phyloP scores from a whole-genome alignment of 2,329 filamentous ascomycete species.

The Hansfordia pulvinata region DNA sequence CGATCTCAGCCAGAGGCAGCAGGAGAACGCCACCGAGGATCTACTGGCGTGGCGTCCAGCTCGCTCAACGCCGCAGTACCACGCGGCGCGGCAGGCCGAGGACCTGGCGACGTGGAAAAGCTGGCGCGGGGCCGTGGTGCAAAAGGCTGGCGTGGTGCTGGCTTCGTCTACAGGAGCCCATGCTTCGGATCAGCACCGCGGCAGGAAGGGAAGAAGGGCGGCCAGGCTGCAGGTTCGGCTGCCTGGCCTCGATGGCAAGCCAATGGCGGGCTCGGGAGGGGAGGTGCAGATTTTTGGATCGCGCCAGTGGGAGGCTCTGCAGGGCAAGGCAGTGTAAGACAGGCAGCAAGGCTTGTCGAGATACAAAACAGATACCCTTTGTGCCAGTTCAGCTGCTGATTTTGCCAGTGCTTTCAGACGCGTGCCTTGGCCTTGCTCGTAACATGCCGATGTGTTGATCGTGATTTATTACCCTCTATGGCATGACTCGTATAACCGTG shows the following conservation, averaged over 20 bases:
- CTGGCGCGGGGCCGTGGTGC: slow-evolving; percentile 41
- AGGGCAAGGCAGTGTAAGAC: slow-evolving; percentile 22
- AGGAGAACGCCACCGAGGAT: slow-evolving; percentile 46
- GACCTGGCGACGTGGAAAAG: slow-evolving; percentile 48
- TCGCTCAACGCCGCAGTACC: slow-evolving; percentile 49
- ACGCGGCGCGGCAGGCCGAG: slow-evolving; percentile 51
- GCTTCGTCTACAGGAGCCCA: slow-evolving; percentile 5
- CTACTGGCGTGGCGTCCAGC: slow-evolving; percentile 54
- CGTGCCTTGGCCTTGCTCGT: too few species aligned
- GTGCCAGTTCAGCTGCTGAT: too few species aligned
- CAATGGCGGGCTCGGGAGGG: slow-evolving; percentile 19
- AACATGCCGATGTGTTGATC: too few species aligned
- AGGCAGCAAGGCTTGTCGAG: too few species aligned
- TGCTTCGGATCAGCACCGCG: slow-evolving; percentile 10
- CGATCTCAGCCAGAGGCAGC: slow-evolving; percentile 40
- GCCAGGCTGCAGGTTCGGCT: slow-evolving; percentile 38
- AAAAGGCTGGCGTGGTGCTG: slow-evolving; percentile 32
- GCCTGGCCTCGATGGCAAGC: slow-evolving; percentile 30
- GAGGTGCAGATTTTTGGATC: slow-evolving; percentile 39
- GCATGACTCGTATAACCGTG: too few species aligned
- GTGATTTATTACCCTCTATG: too few species aligned
- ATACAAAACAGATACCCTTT: too few species aligned
- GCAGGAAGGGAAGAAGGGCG: slow-evolving; percentile 19
- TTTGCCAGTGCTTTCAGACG: too few species aligned
- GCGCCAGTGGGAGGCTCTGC: slow-evolving; percentile 40